Conservation (phyloP, 345 rosid species). For the Theobroma cacao region DNA sequence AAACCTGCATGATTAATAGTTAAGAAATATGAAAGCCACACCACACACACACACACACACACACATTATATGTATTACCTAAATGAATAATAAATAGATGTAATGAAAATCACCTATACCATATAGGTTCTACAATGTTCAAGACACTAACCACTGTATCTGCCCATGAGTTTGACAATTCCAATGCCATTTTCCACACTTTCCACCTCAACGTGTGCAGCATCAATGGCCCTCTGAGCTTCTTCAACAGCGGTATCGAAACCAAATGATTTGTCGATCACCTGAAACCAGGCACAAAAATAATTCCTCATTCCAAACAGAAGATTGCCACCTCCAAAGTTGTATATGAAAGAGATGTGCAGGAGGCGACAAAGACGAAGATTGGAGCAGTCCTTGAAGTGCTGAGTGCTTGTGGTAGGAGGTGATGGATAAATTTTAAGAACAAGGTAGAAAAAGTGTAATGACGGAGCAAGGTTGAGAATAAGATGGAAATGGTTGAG, state of each 20-base stretch:
- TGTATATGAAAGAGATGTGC: neutral
- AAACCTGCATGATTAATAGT: conserved; percentile 56
- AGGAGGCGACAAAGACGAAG: no score
- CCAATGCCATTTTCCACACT: conserved; percentile 98
- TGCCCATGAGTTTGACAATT: conserved; percentile 92
- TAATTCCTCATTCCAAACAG: neutral
- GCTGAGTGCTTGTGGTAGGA: no score
- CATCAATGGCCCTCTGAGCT: conserved; percentile 95
- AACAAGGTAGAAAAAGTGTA: no score
- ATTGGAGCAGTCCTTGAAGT: no score
- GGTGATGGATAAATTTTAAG: no score
- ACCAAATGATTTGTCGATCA: conserved; percentile 94
- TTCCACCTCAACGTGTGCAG: conserved; percentile 95
- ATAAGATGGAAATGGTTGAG: no score
- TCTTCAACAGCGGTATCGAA: conserved; percentile 98
- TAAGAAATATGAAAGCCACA: conserved; percentile 13
- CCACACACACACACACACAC: neutral
- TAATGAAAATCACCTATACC: neutral
- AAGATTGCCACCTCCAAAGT: neutral
- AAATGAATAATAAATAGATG: neutral
- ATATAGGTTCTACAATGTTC: neutral
- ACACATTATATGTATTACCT: neutral
- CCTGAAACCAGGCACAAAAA: conserved; percentile 36
- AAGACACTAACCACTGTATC: conserved; percentile 79
- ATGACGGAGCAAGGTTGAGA: no score